Percentiles rank a stretch among this genome's conserved stretches.
phyloP scores from a whole-genome alignment of 2,329 filamentous ascomycete species.

The Anisogramma anomala region DNA sequence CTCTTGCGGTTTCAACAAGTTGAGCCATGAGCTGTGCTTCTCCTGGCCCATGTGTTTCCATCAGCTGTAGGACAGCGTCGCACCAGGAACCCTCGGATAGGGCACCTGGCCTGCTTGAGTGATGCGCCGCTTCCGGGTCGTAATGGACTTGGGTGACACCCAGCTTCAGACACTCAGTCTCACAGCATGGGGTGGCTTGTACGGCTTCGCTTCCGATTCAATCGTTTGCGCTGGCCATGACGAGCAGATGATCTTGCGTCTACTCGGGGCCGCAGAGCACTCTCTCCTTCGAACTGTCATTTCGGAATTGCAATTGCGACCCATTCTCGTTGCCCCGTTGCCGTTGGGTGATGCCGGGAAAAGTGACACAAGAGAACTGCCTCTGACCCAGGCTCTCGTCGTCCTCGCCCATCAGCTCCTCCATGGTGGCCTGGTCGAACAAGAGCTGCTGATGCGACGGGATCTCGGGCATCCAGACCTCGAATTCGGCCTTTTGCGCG shows the following conservation, averaged over 20 bases:
- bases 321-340: slow-evolving; percentile 57
- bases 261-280: slow-evolving; percentile 46
- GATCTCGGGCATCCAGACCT: slow-evolving; percentile 42
- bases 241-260: slow-evolving; percentile 13
- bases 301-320: slow-evolving; percentile 46
- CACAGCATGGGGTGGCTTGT: neutral
- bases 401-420: slow-evolving; percentile 52
- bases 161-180: neutral
- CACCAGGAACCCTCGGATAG: too few relatives aligned
- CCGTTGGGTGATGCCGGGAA: slow-evolving; percentile 52
- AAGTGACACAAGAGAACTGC: slow-evolving; percentile 50
- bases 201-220: neutral
- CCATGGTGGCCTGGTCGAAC: slow-evolving; percentile 52
- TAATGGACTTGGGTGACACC: neutral
- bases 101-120: neutral
- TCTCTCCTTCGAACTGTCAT: slow-evolving; percentile 54
- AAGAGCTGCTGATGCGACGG: slow-evolving; percentile 40
- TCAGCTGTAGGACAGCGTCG: too few relatives aligned
- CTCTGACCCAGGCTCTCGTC: slow-evolving; percentile 41
- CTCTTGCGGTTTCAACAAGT: too few relatives aligned
- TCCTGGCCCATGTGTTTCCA: too few relatives aligned
- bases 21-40: too few relatives aligned
- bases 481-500: slow-evolving; percentile 48
- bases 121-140: neutral
- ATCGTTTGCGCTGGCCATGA: neutral